phyloP scores from a whole-genome alignment of 2,329 filamentous ascomycete genomes.

The Fusarium denticulatum region DNA sequence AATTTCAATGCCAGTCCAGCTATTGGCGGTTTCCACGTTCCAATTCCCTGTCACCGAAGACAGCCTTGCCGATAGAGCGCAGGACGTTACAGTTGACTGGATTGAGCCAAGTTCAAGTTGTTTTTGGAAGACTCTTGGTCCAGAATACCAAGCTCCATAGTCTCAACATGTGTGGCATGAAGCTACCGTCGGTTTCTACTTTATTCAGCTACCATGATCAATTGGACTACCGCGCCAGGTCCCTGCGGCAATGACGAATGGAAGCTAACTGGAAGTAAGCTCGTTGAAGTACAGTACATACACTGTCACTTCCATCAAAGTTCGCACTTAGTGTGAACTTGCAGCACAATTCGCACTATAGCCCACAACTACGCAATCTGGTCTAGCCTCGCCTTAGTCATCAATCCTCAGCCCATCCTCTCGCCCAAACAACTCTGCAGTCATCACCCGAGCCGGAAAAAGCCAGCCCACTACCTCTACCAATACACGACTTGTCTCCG shows the following conservation, averaged over 20 bases:
- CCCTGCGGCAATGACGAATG: constrained; percentile 36
- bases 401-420: constrained; percentile 45
- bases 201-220: not conserved
- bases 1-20: constrained; percentile 23
- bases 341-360: constrained; percentile 44
- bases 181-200: not conserved
- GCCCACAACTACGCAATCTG: constrained; percentile 36
- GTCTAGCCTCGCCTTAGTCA: constrained; percentile 49
- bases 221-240: not conserved
- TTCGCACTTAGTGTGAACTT: not conserved
- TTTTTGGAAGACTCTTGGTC: not conserved
- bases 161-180: not conserved
- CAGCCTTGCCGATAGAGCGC: constrained; percentile 18
- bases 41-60: not conserved
- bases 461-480: constrained; percentile 40
- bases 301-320: constrained; percentile 28
- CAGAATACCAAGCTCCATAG: not conserved
- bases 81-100: not conserved
- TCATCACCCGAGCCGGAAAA: constrained; percentile 44
- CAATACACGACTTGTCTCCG: constrained; percentile 30
- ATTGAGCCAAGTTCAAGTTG: not conserved
- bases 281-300: constrained; percentile 29
- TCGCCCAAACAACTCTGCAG: constrained; percentile 46
- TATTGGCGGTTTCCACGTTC: constrained; percentile 17
- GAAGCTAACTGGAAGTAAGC: constrained; percentile 39